Conservation (phyloP, 108 stramenopile species). For the Cyclostephanos invisitatus region DNA sequence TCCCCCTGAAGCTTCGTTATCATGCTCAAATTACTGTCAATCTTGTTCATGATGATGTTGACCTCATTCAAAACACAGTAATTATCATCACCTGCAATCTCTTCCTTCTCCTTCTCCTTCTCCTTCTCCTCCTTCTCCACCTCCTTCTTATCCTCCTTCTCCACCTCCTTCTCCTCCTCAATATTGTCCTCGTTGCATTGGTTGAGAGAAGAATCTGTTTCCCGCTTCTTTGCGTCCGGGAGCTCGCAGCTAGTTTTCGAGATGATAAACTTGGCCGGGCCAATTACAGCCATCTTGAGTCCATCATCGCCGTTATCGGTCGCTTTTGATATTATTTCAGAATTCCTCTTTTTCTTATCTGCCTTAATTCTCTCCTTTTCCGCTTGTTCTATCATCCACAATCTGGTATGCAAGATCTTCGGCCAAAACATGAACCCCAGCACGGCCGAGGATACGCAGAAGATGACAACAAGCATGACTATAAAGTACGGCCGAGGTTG, state of each 20-base stretch:
- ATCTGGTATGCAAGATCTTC: conserved; percentile 30
- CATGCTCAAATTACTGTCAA: too few species aligned
- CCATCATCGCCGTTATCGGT: neutral
- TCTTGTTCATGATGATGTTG: neutral
- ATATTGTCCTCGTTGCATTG: neutral
- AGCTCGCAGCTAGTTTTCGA: too few species aligned
- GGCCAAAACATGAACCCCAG: conserved; percentile 56
- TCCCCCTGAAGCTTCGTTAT: too few species aligned
- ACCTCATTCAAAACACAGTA: neutral
- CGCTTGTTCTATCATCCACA: neutral
- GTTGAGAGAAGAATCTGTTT: too few species aligned
- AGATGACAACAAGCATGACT: conserved; percentile 40
- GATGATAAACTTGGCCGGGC: neutral
- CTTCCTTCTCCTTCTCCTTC: neutral
- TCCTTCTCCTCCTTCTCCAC: neutral
- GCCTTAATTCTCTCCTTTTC: neutral
- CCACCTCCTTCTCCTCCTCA: neutral
- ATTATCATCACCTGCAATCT: neutral
- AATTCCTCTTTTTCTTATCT: neutral
- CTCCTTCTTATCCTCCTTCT: neutral
- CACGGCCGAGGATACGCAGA: conserved; percentile 28
- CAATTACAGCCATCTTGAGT: neutral
- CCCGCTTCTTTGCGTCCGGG: too few species aligned
- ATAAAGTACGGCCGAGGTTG: conserved; percentile 28
- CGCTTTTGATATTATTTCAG: too few species aligned